Conservation (phyloP, 371 early-diverging fungal genomes). For the Mucor irregularis region DNA sequence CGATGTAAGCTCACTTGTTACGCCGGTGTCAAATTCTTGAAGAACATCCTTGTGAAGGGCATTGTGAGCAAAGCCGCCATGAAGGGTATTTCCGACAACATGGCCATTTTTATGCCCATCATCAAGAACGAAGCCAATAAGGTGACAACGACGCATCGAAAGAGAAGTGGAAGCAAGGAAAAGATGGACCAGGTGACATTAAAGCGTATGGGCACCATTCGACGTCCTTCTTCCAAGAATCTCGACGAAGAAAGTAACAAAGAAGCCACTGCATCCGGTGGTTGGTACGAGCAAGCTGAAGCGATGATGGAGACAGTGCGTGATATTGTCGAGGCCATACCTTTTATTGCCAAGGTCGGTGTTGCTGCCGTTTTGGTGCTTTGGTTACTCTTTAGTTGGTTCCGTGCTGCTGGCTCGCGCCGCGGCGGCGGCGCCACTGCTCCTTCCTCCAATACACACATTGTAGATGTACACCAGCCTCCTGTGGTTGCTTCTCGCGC, state of each 20-base stretch:
- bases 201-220: constrained; percentile 17
- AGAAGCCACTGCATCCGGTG: not conserved
- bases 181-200: constrained; percentile 1
- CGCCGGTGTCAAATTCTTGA: constrained; percentile 57
- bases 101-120: constrained; percentile 31
- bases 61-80: constrained; percentile 46
- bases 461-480: too few relatives aligned
- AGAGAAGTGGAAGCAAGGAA: constrained; percentile 8
- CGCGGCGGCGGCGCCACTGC: too few relatives aligned
- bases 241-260: not conserved
- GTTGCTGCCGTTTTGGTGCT: constrained; percentile 1
- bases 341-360: constrained; percentile 18
- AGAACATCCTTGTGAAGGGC: constrained; percentile 57
- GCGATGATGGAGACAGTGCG: not conserved
- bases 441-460: too few relatives aligned
- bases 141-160: not conserved
- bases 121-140: constrained; percentile 26
- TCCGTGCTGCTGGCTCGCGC: constrained; percentile 20
- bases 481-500: constrained; percentile 34
- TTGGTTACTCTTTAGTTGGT: constrained; percentile 24
- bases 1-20: constrained; percentile 50
- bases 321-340: constrained; percentile 25
- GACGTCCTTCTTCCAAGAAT: constrained; percentile 7
- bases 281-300: constrained; percentile 18
- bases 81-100: constrained; percentile 44